Base-by-base conservation (phyloP, 164 flowering plant species). In the Sedum album region DNA sequence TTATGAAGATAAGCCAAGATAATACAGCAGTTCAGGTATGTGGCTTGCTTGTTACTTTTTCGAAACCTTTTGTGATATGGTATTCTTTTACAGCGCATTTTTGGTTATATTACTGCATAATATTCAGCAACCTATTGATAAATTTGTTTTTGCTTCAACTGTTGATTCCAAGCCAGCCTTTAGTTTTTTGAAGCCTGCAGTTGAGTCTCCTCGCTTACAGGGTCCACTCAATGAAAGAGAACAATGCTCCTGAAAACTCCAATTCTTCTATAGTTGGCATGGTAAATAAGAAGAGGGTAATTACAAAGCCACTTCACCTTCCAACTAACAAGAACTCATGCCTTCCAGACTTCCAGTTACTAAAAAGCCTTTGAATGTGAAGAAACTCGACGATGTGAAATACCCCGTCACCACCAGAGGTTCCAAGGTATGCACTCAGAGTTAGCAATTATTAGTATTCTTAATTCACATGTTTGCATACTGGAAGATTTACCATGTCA, bases 261-360 rank as follows among this genome's bases (percentile, higher is more conserved):
- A 79, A 75, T 69, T 78, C 70, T 66, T 17, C 69, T 31, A 70
- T 68, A 60, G 73, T 41, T 35, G 62, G 71, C 31, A 33, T 44
- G 13, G 30, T 65, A 48, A 74, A 76, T 44, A 80, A 76, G 60
- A 82, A 66, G 73, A 75, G 72, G 74, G 67, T 72, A 28, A 68
- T 72, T 28, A 73, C 81, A 70, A 85, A 68, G 69, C 76, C 87
- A 31, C 75, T 86, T 69, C 85, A 88, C 66, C 81, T 82, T 87
- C 87, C 96, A 17, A 73, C 87, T 64, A 83, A 76, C 74, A 77
- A 78, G 21, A 66, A 77, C 69, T 75, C n/a, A n/a, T n/a, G n/a
- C n/a, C n/a, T n/a, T n/a, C 84, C 76, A 55, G 42, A 42, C 66
- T 71, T 48, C 68, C 44, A 25, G 78, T 75, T 73, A 72, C 71